Percentiles rank a stretch among this genome's conserved stretches.
Evolutionary conservation across 2,329 filamentous ascomycete genomes (phyloP).

Genomic region (Aspergillus calidoustus): DNA sequence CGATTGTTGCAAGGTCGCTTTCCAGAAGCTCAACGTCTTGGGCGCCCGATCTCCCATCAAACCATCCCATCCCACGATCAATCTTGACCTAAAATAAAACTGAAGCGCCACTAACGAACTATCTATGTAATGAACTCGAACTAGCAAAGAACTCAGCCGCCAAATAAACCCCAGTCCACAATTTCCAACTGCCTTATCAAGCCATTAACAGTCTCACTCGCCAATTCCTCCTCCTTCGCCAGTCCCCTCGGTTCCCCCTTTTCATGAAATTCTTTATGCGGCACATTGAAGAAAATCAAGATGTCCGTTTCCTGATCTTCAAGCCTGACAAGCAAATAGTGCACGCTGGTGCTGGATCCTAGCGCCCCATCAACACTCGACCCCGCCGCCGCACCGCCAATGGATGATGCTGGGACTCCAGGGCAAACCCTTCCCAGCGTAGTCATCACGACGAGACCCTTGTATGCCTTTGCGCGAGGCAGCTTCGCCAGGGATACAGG

Average conservation of each 20-base stretch:
- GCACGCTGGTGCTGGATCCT: conserved; percentile 64
- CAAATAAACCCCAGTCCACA: conserved; percentile 79
- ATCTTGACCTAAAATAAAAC: neutral
- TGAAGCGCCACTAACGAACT: neutral
- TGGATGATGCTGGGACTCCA: conserved; percentile 18
- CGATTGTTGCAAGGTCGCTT: neutral
- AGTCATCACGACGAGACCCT: conserved; percentile 35
- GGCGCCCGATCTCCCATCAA: neutral
- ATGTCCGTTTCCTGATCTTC: conserved; percentile 78
- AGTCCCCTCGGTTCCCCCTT: conserved; percentile 71
- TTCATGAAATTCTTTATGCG: conserved; percentile 75
- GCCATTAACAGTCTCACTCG: conserved; percentile 36
- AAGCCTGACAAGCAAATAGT: conserved; percentile 77
- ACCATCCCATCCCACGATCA: neutral
- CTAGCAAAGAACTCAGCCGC: conserved; percentile 29
- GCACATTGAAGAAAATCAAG: conserved; percentile 85
- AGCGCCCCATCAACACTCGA: conserved; percentile 26
- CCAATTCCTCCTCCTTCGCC: conserved; percentile 65
- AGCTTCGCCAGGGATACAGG: conserved; percentile 57
- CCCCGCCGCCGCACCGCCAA: conserved; percentile 25
- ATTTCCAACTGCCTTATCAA: conserved; percentile 77
- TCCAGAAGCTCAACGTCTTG: neutral
- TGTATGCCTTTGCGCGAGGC: conserved; percentile 27
- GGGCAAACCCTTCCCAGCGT: conserved; percentile 17
- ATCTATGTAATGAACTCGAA: neutral